A percentile compares a stretch with the other conserved stretches of the same genome.
Conservation (phyloP, 2,329 filamentous ascomycete species). For the Arthrobotrys sinensis region DNA sequence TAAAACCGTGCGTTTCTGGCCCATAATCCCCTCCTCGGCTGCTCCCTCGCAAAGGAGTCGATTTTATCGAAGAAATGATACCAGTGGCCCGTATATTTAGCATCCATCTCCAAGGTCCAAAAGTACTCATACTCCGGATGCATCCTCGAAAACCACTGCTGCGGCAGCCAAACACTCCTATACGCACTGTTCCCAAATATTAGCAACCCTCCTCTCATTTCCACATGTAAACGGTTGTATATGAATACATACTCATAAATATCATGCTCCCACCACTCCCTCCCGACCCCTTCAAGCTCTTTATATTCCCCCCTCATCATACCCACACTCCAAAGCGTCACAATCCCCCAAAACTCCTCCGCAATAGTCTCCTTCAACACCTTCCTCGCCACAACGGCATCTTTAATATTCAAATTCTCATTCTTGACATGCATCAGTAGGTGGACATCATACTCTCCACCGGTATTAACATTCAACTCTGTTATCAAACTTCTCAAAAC, state of each 20-base stretch:
- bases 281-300: conserved; percentile 88
- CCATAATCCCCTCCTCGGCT: conserved; percentile 86
- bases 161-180: conserved; percentile 91
- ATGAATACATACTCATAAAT: conserved; percentile 76
- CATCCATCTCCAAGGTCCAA: conserved; percentile 97
- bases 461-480: conserved; percentile 84
- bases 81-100: conserved; percentile 90
- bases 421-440: conserved; percentile 89
- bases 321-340: conserved; percentile 91
- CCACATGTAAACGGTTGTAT: neutral
- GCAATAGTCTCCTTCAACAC: conserved; percentile 80
- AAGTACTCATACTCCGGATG: conserved; percentile 92
- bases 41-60: conserved; percentile 78
- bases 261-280: conserved; percentile 76
- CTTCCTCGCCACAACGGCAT: conserved; percentile 76
- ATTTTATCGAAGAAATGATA: conserved; percentile 81
- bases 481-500: conserved; percentile 87
- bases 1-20: conserved; percentile 85
- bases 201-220: neutral
- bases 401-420: conserved; percentile 81
- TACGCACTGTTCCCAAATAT: conserved; percentile 74
- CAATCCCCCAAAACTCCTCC: conserved; percentile 87
- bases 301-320: conserved; percentile 94
- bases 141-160: conserved; percentile 90
- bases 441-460: conserved; percentile 88